Base-by-base conservation (phyloP, 345 rosid species). In the Eucalyptus sp. region DNA sequence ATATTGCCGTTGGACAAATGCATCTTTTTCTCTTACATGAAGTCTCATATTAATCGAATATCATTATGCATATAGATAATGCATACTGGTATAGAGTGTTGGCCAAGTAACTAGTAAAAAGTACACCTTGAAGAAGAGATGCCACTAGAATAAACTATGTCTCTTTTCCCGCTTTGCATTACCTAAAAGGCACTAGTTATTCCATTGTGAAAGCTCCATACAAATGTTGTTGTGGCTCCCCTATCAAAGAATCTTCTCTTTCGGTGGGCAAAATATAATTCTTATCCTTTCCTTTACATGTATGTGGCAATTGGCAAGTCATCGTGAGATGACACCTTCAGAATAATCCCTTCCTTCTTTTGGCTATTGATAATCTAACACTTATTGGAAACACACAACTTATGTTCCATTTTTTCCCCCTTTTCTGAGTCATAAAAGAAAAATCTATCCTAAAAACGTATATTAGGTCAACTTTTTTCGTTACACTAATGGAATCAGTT, bases 61-160 rank as follows among this genome's bases (percentile, higher is more conserved):
- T 4, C 4, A 37, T 37, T 60, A 60, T 60, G n/a, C 66, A 60
- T 25, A 60, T 25, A 0, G 27, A 56, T 11, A 51, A 24, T 22
- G 29, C n/a, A 58, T 0, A 2, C 64, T 0, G 20, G 7, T 51
- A 51, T 51, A 6, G 17, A 2, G 56, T 0, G 8, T 0, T 0
- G 66, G 31, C 66, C 13, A 1, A 5, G 2, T 60, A 27, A 60
- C 66, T 11, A 27, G 10, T 29, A 60, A 5, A 60, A 12, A 7
- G 31, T 6, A 62, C 10, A 14, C 20, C 37, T 7, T 64, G 37
- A 64, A n/a, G 43, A 41, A 37, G 37, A 64, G 41, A n/a, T n/a
- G 76, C 76, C 16, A 9, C 10, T 64, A n/a, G 41, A 29, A n/a
- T 64, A 62, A 7, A 56, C 13, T 33, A 33, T 8, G 29, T 56